phyloP scores from a whole-genome alignment of 2,329 filamentous ascomycete genomes.

The Aspergillus costaricaensis region DNA sequence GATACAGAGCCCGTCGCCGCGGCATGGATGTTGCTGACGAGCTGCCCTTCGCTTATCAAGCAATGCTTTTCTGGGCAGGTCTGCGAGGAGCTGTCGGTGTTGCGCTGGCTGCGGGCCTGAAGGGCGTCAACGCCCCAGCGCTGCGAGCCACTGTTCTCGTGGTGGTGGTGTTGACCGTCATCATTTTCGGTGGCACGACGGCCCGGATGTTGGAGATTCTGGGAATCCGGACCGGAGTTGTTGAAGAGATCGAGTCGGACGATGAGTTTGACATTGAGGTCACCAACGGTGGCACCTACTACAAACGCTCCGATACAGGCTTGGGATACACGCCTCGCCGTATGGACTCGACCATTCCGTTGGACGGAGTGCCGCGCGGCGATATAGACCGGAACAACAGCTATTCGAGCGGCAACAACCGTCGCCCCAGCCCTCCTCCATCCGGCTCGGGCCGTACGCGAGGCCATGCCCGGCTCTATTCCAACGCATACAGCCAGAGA shows the following conservation, averaged over 20 bases:
- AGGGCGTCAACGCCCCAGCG: constrained; percentile 76
- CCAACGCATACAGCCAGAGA: constrained; percentile 48
- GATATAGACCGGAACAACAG: constrained; percentile 44
- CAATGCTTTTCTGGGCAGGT: constrained; percentile 99
- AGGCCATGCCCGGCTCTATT: constrained; percentile 55
- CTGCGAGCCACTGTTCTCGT: constrained; percentile 94
- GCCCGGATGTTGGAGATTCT: constrained; percentile 97
- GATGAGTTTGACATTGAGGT: constrained; percentile 97
- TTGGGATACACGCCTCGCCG: constrained; percentile 75
- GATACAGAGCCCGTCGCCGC: constrained; percentile 76
- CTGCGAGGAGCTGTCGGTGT: constrained; percentile 94
- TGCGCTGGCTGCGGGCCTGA: constrained; percentile 84
- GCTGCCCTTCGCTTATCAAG: constrained; percentile 90
- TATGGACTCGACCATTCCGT: constrained; percentile 60
- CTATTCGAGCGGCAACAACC: constrained; percentile 60
- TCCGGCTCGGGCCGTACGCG: constrained; percentile 32
- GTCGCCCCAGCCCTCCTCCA: constrained; percentile 53
- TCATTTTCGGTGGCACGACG: constrained; percentile 97
- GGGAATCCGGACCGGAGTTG: constrained; percentile 92
- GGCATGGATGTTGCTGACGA: constrained; percentile 81
- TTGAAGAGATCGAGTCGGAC: constrained; percentile 95
- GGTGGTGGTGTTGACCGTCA: constrained; percentile 94
- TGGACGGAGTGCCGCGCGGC: constrained; percentile 50
- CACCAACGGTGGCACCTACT: constrained; percentile 70
- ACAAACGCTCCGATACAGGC: constrained; percentile 74